Base-by-base conservation (phyloP, 83 land plant species). In the Larix sibirica region DNA sequence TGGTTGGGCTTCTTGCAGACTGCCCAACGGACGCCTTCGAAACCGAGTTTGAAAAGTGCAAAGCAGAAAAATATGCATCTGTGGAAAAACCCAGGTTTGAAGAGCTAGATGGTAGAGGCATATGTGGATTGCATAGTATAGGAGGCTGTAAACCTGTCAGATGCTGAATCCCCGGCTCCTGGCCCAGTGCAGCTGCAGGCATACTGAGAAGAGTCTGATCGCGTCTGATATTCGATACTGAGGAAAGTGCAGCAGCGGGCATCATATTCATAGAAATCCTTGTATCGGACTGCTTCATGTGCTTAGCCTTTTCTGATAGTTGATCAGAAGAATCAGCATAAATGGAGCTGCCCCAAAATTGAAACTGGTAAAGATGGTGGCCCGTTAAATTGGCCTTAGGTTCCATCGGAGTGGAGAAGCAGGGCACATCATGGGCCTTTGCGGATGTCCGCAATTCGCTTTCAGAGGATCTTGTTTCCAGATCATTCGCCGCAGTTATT, bases 391-490 rank as follows among this genome's bases (percentile, higher is more conserved):
- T 54, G 58, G 58, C 58, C 16, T 12, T 12, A 54, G 3, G 58
- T 23, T 74, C 58, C 56, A 74, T 44, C n/a, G 21, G 47, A 18
- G 47, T 36, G 59, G 77, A 74, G 77, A 74, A 74, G 77, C 31
- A 47, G 58, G 77, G 21, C 58, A 74, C 31, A 47, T 74, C 56
- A 21, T 40, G 16, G 21, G 23, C 14, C 17, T 9, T 74, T 40
- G 56, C 4, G 1, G 56, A 40, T 44, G 56, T 9, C 1, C 59
- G 26, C 1, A 16, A 44, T n/a, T 74, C 77, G 16, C 56, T 74
- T 6, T 74, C 56, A 21, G 47, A 18, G n/a, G 77, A 74, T n/a
- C 0, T 21, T 74, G 77, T n/a, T 47, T 42, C 77, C 24, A n/a
- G 77, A 21, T 74, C 77, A 74, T 74, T 44, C 59, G 10, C 2